Evolutionary conservation across 768 basidiomycete genomes (phyloP).

Genomic region (Mycena belliarum): DNA sequence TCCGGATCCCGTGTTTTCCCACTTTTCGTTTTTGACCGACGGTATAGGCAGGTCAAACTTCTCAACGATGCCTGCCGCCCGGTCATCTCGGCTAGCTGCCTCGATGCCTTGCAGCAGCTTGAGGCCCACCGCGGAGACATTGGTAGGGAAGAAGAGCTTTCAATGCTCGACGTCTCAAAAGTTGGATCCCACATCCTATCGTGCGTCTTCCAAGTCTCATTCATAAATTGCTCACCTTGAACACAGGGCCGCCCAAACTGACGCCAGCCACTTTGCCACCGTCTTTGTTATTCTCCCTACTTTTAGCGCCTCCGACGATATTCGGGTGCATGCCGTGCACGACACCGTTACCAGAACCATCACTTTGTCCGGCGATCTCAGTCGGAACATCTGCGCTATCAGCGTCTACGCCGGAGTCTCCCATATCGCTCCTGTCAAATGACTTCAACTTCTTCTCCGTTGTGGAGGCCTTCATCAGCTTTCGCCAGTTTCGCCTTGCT

Average conservation of each 20-base stretch:
- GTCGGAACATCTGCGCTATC: not conserved
- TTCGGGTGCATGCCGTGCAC: not conserved
- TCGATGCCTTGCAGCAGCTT: not conserved
- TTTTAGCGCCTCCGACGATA: not conserved
- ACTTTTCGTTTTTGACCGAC: no score
- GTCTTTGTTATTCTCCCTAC: not conserved
- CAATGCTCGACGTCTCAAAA: not conserved
- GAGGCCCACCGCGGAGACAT: not conserved
- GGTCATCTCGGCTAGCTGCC: not conserved
- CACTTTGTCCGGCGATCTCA: not conserved
- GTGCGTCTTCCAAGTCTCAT: not conserved
- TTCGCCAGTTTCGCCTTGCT: no score
- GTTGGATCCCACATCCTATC: not conserved
- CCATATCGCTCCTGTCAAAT: no score
- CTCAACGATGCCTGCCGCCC: not conserved
- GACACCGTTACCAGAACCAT: not conserved
- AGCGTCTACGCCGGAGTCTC: constrained; percentile 1
- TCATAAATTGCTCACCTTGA: not conserved
- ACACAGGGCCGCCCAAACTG: not conserved
- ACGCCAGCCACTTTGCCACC: not conserved
- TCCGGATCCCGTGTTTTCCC: no score
- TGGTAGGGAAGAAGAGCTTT: not conserved
- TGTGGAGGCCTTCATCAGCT: no score
- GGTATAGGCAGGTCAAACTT: not conserved
- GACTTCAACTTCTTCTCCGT: no score